Conservation (phyloP, 495 filamentous ascomycete species). For the Opeltia flavorubescens region DNA sequence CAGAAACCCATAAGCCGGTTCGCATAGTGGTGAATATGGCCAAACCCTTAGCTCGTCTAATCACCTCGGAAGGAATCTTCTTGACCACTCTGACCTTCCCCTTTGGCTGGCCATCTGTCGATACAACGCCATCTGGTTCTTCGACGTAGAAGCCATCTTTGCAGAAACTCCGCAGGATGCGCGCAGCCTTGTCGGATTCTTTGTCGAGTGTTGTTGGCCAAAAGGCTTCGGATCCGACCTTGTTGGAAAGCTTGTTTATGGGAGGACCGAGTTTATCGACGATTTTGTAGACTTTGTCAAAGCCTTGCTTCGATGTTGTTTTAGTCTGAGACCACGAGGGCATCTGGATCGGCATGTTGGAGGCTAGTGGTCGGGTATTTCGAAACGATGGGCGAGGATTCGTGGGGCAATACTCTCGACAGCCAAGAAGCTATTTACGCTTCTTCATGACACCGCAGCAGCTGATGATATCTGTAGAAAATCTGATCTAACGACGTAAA, state of each 20-base stretch:
- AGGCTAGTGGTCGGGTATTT: slow-evolving; percentile 2
- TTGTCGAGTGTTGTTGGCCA: slow-evolving; percentile 71
- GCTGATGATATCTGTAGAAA: too few species aligned
- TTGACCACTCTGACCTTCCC: slow-evolving; percentile 58
- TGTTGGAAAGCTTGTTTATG: slow-evolving; percentile 62
- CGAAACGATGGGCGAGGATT: neutral
- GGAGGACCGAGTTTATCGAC: slow-evolving; percentile 46
- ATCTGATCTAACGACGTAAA: too few species aligned
- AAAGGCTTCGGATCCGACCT: slow-evolving; percentile 62
- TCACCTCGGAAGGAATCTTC: slow-evolving; percentile 71
- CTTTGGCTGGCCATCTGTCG: slow-evolving; percentile 30
- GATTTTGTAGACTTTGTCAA: slow-evolving; percentile 38
- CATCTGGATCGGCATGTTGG: slow-evolving; percentile 9
- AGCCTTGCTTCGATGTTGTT: slow-evolving; percentile 32
- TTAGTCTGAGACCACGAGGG: slow-evolving; percentile 18
- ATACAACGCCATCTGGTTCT: slow-evolving; percentile 17
- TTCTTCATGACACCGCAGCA: too few species aligned
- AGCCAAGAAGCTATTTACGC: neutral
- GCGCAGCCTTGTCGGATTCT: slow-evolving; percentile 70
- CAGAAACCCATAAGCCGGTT: slow-evolving; percentile 79
- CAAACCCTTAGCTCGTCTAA: slow-evolving; percentile 71
- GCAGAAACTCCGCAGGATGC: slow-evolving; percentile 69
- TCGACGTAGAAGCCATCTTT: slow-evolving; percentile 52
- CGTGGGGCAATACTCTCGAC: neutral
- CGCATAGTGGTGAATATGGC: slow-evolving; percentile 91